Conservation (phyloP, 306 rosid genomes). For the Carpinus viminea region DNA sequence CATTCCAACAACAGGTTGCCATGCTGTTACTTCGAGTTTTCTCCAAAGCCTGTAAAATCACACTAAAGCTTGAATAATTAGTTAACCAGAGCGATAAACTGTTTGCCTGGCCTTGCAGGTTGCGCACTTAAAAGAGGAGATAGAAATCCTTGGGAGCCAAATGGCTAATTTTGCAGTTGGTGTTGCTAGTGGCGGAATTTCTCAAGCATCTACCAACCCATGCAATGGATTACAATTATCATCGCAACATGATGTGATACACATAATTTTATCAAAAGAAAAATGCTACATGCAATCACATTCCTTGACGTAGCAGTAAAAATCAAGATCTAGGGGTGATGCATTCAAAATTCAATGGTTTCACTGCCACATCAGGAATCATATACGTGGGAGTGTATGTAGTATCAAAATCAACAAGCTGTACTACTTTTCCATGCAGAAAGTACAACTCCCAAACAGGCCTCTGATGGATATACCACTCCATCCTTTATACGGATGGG, state of each 20-base stretch:
- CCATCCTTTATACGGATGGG: slow-evolving; percentile 40
- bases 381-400: too few species aligned
- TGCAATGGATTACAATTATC: slow-evolving; percentile 33
- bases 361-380: too few species aligned
- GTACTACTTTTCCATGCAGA: slow-evolving; percentile 34
- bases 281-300: too few species aligned
- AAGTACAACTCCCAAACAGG: slow-evolving; percentile 27
- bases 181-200: slow-evolving; percentile 34
- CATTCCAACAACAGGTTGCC: slow-evolving; percentile 76
- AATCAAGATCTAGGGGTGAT: too few species aligned
- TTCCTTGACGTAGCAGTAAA: too few species aligned
- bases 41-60: slow-evolving; percentile 9
- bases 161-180: slow-evolving; percentile 38
- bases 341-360: too few species aligned
- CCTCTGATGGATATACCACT: slow-evolving; percentile 40
- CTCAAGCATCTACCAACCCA: slow-evolving; percentile 31
- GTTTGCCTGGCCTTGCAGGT: slow-evolving; percentile 44
- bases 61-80: background rate
- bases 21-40: slow-evolving; percentile 4
- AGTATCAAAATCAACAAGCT: slow-evolving; percentile 42
- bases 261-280: slow-evolving; percentile 22
- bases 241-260: slow-evolving; percentile 39
- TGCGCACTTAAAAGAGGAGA: slow-evolving; percentile 81
- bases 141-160: slow-evolving; percentile 60
- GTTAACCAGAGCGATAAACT: background rate